Conservation (phyloP, 257 asterid genomes). For the Prunella vulgaris region DNA sequence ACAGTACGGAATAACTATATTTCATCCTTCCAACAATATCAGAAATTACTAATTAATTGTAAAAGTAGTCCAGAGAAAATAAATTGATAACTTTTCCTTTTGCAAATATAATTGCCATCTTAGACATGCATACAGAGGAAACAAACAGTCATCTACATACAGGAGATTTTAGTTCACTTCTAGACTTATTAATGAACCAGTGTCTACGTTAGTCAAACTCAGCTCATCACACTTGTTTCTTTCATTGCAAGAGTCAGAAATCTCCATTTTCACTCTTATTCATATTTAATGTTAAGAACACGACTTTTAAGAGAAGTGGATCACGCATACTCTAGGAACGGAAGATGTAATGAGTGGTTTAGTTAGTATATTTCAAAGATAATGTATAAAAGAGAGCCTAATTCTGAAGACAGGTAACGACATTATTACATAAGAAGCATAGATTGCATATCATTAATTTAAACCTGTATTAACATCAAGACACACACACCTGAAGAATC, state of each 20-base stretch:
- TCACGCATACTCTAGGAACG: background rate
- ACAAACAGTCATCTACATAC: background rate
- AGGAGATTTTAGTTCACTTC: background rate
- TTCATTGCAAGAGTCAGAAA: background rate
- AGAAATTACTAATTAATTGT: background rate
- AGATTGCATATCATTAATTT: background rate
- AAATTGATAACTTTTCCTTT: background rate
- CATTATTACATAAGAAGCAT: background rate
- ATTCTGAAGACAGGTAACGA: background rate
- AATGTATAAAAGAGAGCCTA: background rate
- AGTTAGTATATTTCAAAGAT: background rate
- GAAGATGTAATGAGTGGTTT: background rate
- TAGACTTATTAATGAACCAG: background rate
- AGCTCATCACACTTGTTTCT: background rate
- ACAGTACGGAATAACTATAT: background rate
- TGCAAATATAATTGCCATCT: background rate
- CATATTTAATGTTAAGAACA: background rate
- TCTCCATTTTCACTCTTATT: background rate
- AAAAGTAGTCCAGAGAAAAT: background rate
- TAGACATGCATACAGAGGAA: background rate
- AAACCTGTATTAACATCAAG: conserved; percentile 4
- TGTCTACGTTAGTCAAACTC: background rate
- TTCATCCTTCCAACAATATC: background rate
- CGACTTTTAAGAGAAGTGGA: background rate
- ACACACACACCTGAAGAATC: conserved; percentile 64